Evolutionary conservation across 2,329 filamentous ascomycete genomes (phyloP).

Genomic region (Colletotrichum gigasporum): DNA sequence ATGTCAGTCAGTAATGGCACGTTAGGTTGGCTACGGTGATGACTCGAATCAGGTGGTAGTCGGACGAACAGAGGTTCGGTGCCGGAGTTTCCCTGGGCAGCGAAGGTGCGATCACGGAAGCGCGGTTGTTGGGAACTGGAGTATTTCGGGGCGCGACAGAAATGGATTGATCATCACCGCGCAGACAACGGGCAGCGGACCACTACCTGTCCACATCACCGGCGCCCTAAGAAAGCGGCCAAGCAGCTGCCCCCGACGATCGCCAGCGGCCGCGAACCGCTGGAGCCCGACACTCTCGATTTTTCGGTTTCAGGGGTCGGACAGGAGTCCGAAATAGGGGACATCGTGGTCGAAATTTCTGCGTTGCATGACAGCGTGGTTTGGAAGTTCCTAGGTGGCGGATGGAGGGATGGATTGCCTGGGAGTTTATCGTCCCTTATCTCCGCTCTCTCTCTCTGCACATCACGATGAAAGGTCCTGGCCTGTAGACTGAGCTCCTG

Average conservation of each 20-base stretch:
- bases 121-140: not conserved
- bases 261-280: slow-evolving; percentile 8
- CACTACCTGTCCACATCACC: slow-evolving; percentile 10
- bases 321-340: slow-evolving; percentile 23
- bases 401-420: slow-evolving; percentile 6
- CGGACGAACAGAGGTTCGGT: slow-evolving; percentile 19
- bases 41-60: slow-evolving; percentile 2
- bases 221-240: not conserved
- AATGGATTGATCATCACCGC: slow-evolving; percentile 11
- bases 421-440: slow-evolving; percentile 2
- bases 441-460: not conserved
- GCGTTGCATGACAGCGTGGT: slow-evolving; percentile 10
- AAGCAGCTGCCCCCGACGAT: slow-evolving; percentile 9
- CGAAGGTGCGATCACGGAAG: slow-evolving; percentile 2
- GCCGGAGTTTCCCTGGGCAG: not conserved
- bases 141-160: not conserved
- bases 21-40: not conserved
- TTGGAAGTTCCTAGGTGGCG: slow-evolving; percentile 3
- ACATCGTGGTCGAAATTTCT: slow-evolving; percentile 3
- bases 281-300: not conserved
- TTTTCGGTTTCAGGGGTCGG: slow-evolving; percentile 22
- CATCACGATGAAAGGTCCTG: slow-evolving; percentile 7
- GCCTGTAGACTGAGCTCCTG: slow-evolving; percentile 18
- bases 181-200: slow-evolving; percentile 7
- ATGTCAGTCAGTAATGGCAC: not conserved